Evolutionary conservation across 1,284 basidiomycete genomes (phyloP).

Genomic region (Ceratobasidium sp.): DNA sequence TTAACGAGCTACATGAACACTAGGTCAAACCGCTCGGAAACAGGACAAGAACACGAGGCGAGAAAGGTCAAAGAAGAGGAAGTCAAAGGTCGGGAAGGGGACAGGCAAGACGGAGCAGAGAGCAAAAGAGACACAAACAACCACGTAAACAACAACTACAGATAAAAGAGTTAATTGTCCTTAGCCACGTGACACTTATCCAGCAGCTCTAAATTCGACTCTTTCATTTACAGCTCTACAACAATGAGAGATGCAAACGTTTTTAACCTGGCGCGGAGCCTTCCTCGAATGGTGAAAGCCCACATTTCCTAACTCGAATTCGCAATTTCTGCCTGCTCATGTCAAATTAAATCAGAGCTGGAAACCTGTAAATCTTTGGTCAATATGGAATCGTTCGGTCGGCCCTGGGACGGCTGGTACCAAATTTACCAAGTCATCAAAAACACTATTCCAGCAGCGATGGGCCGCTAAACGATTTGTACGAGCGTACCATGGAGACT

Average conservation of each 20-base stretch:
- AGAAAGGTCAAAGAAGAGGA: too few species aligned
- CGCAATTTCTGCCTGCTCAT: background rate
- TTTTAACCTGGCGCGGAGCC: slow-evolving; percentile 39
- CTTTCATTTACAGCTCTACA: background rate
- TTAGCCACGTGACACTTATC: background rate
- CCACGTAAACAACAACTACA: too few species aligned
- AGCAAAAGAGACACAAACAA: too few species aligned
- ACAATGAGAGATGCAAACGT: slow-evolving; percentile 39
- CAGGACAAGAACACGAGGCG: too few species aligned
- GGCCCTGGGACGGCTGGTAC: slow-evolving; percentile 25
- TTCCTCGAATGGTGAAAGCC: slow-evolving; percentile 34
- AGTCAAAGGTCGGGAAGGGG: too few species aligned
- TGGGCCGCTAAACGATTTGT: slow-evolving; percentile 92
- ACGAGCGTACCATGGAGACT: slow-evolving; percentile 96
- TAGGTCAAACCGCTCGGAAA: too few species aligned
- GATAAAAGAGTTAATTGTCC: too few species aligned
- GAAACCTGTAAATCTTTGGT: slow-evolving; percentile 43
- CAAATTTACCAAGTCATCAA: slow-evolving; percentile 70
- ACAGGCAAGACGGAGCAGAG: too few species aligned
- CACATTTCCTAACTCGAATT: background rate
- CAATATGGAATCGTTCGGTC: slow-evolving; percentile 42
- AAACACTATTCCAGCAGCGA: slow-evolving; percentile 91
- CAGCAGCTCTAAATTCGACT: background rate
- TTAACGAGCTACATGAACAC: too few species aligned
- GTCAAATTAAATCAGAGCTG: slow-evolving; percentile 17